phyloP scores from a whole-genome alignment of 345 rosid genomes.

The Brassica rapa region DNA sequence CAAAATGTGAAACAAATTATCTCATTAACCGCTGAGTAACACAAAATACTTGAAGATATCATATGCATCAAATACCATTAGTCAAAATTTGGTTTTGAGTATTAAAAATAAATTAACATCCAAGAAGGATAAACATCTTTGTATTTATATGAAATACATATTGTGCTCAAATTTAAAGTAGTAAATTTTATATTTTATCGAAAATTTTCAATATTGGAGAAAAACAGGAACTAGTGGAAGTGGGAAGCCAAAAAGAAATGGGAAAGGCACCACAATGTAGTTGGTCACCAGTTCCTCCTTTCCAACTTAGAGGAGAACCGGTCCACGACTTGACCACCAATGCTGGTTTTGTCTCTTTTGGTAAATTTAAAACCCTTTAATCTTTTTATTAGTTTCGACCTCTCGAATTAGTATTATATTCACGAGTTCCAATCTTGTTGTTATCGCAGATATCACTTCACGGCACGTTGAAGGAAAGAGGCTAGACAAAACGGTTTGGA shows the following conservation, averaged over 20 bases:
- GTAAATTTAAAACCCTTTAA: constrained; percentile 38
- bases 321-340: constrained; percentile 78
- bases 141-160: not conserved
- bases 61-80: not conserved
- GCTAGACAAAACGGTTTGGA: constrained; percentile 83
- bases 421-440: not conserved
- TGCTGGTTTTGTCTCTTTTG: constrained; percentile 83
- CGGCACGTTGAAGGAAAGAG: constrained; percentile 64
- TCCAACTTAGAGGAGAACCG: constrained; percentile 78
- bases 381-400: not conserved
- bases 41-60: not conserved
- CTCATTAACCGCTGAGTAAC: not conserved
- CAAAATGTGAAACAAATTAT: not conserved
- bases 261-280: constrained; percentile 73
- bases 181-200: not conserved
- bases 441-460: constrained; percentile 60
- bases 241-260: constrained; percentile 67
- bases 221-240: constrained; percentile 73
- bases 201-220: not conserved
- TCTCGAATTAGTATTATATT: not conserved
- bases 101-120: not conserved
- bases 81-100: not conserved
- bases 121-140: not conserved
- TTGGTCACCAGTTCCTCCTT: constrained; percentile 93
- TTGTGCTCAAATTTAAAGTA: not conserved